These are phyloP conservation scores for Diaporthe ampelina DNA, from an alignment of 2,329 filamentous ascomycete genomes.

Conservation along the genomic window DNA sequence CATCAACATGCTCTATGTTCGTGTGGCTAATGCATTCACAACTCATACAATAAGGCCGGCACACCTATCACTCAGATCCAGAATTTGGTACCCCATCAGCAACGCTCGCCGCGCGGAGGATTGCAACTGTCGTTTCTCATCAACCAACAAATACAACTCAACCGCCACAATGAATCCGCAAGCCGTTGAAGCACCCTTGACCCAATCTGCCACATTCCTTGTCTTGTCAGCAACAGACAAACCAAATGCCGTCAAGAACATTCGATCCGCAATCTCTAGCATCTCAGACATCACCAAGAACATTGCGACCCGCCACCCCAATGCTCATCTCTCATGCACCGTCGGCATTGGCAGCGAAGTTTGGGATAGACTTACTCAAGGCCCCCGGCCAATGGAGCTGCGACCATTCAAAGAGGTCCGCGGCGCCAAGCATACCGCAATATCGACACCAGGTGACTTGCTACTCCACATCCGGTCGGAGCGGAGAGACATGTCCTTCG, in stretches of 20 bases:
- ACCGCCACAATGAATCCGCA: neutral
- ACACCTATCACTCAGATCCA: neutral
- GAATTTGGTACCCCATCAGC: neutral
- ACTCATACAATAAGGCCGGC: neutral
- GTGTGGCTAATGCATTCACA: neutral
- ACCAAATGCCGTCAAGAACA: neutral
- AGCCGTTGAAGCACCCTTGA: neutral
- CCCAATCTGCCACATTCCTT: slow-evolving; percentile 4
- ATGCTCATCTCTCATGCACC: neutral
- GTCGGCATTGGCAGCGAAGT: slow-evolving; percentile 3
- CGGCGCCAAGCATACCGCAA: slow-evolving; percentile 1
- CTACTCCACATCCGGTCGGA: slow-evolving; percentile 8
- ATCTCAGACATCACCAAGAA: slow-evolving; percentile 17
- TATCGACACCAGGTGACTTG: slow-evolving; percentile 12
- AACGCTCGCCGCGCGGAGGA: neutral
- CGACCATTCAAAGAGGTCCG: slow-evolving; percentile 1
- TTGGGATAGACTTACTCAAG: neutral
- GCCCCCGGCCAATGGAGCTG: neutral
- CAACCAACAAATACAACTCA: neutral
- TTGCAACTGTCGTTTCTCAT: neutral
- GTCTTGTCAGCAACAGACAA: neutral
- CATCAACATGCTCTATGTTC: slow-evolving; percentile 1
- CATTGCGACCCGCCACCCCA: slow-evolving; percentile 5
- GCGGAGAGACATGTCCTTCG: slow-evolving; percentile 16
- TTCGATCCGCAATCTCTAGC: neutral